phyloP scores from a whole-genome alignment of 345 rosid species.

The Hibiscus trionum region DNA sequence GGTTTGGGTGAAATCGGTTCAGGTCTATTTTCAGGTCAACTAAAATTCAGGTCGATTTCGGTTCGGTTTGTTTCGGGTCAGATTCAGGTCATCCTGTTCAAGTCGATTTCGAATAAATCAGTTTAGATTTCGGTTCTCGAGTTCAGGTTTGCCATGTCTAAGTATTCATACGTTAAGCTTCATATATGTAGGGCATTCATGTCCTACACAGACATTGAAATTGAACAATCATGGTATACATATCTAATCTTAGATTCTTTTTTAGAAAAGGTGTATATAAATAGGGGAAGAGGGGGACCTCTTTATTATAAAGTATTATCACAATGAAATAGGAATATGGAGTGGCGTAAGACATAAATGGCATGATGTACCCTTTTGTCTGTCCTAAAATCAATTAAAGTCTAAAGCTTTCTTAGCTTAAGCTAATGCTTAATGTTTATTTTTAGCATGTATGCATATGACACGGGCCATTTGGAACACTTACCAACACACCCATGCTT shows the following conservation, averaged over 20 bases:
- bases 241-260: not conserved
- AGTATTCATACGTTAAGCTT: too few species aligned
- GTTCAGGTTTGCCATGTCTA: too few species aligned
- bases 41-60: too few species aligned
- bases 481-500: not conserved
- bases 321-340: not conserved
- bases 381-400: not conserved
- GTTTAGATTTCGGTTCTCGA: too few species aligned
- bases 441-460: not conserved
- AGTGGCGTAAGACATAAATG: not conserved
- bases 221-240: not conserved
- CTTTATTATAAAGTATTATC: not conserved
- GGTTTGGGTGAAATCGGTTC: too few species aligned
- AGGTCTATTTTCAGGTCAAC: too few species aligned
- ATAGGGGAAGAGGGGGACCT: slow-evolving; percentile 2
- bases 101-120: too few species aligned
- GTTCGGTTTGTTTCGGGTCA: too few species aligned
- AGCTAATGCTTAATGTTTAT: not conserved
- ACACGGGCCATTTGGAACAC: not conserved
- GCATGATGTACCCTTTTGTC: not conserved
- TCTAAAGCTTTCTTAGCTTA: not conserved
- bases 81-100: too few species aligned
- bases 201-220: not conserved
- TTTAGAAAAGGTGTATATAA: not conserved
- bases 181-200: not conserved